These are phyloP conservation scores for Xerocomellus amylosporus DNA, from an alignment of 768 basidiomycete genomes.

Conservation along the genomic window DNA sequence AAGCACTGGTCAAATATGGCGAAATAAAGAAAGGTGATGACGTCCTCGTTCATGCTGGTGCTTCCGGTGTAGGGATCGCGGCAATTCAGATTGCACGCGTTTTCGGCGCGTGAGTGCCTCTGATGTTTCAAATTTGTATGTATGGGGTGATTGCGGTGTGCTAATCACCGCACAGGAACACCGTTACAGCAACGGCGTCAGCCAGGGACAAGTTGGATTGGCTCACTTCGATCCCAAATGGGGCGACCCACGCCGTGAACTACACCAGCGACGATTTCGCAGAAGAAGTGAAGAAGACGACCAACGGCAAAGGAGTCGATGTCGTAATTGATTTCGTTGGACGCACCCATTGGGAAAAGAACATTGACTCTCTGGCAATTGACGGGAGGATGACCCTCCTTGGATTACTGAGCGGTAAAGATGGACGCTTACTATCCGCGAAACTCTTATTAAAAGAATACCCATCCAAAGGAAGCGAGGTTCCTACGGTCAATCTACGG, in stretches of 20 bases:
- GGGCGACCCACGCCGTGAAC: slow-evolving; percentile 75
- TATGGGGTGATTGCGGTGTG: background rate
- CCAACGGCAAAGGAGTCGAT: slow-evolving; percentile 70
- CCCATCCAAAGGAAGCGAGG: slow-evolving; percentile 44
- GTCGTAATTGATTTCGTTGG: slow-evolving; percentile 86
- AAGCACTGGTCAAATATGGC: slow-evolving; percentile 64
- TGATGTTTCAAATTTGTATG: background rate
- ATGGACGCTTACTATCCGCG: slow-evolving; percentile 12
- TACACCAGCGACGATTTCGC: slow-evolving; percentile 85
- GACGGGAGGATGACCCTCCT: slow-evolving; percentile 77
- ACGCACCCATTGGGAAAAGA: slow-evolving; percentile 68
- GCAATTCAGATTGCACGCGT: slow-evolving; percentile 83
- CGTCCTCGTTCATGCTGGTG: slow-evolving; percentile 88
- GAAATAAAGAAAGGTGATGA: slow-evolving; percentile 66
- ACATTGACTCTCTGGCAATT: slow-evolving; percentile 62
- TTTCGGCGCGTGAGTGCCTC: slow-evolving; percentile 61
- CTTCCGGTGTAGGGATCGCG: slow-evolving; percentile 86
- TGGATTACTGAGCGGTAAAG: slow-evolving; percentile 61
- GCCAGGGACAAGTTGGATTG: slow-evolving; percentile 78
- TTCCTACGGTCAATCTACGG: slow-evolving; percentile 52
- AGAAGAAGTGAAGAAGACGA: slow-evolving; percentile 64
- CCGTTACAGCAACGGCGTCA: slow-evolving; percentile 85
- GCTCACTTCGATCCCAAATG: slow-evolving; percentile 62
- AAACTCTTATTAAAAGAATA: slow-evolving; percentile 21
- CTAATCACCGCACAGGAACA: slow-evolving; percentile 40